Evolutionary conservation across 257 asterid genomes (phyloP).

Genomic region (Oldenlandia corymbosa): DNA sequence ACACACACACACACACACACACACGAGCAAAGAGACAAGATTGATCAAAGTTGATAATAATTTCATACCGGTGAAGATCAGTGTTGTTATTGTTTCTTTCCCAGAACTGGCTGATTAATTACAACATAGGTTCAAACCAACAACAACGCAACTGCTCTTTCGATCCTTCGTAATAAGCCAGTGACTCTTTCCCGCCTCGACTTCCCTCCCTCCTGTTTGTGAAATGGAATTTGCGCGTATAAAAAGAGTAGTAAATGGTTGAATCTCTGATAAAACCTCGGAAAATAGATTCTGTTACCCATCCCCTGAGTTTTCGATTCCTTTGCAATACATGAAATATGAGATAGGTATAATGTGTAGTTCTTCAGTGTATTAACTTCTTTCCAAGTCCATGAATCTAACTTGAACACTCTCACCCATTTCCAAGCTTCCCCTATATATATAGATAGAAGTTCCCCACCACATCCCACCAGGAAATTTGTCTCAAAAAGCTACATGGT

Average conservation of each 20-base stretch:
- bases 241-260: background rate
- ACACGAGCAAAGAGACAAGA: too few species aligned
- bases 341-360: background rate
- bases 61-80: too few species aligned
- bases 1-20: too few species aligned
- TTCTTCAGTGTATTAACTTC: background rate
- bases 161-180: background rate
- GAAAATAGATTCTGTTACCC: background rate
- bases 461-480: background rate
- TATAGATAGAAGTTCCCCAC: background rate
- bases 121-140: too few species aligned
- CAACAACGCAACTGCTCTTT: conserved; percentile 7
- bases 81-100: too few species aligned
- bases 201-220: too few species aligned
- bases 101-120: too few species aligned
- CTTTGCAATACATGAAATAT: background rate
- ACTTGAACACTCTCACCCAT: background rate
- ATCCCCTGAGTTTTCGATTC: background rate
- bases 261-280: background rate
- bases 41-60: too few species aligned
- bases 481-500: background rate
- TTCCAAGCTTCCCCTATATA: background rate
- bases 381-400: background rate
- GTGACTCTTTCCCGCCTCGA: too few species aligned
- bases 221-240: background rate